Evolutionary conservation across 2,329 filamentous ascomycete species (phyloP), one percentile per base, ranked within the genome.

Genomic region (Furcasterigmium sp.): DNA sequence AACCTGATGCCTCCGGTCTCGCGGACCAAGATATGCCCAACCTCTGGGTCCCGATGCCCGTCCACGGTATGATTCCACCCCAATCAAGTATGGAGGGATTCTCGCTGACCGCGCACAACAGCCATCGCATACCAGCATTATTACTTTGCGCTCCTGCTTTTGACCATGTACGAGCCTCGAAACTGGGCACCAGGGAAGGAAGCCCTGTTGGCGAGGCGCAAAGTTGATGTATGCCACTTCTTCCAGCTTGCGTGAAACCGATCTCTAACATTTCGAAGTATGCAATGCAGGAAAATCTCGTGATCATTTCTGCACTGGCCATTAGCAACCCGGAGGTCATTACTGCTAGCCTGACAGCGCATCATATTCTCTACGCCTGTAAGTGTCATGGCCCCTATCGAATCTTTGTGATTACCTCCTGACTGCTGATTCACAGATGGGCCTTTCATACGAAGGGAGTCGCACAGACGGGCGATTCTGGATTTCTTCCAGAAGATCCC

Each of bases 41-140:
- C 10, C 32, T 35, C 10, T 35, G 32, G 32, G 6, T 35, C 14
- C 32, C 32, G 3, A 35, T 18, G 32, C 32, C 32, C 3, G 32
- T 35, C 8, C 32, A 35, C 6, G 32, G 32, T 35, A 32, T 14
- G 29, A 32, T 15, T 17, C 4, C 15, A n/a, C 29, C 29, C 11
- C 3, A 17, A 32, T 17, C 15, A 8, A 8, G 15, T 14, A 17
- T 14, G 9, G 41, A 48, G 37, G 38, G 50, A 37, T 37, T 46
- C 2, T 21, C 43, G 21, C 20, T 32, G 3, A 14, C 17, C 10
- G 23, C 23, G 23, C n/a, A 20, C 15, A 18, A 25, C 28, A 55
- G 61, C 61, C 1, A 60, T 62, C 4, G 67, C 60, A 1, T 52
- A 65, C 35, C 63, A 67, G 44, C 62, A 69, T 46, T 65, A 62